Evolutionary conservation across 257 asterid genomes (phyloP), one percentile per base, ranked within the genome.

Genomic region (Handroanthus guayacan): DNA sequence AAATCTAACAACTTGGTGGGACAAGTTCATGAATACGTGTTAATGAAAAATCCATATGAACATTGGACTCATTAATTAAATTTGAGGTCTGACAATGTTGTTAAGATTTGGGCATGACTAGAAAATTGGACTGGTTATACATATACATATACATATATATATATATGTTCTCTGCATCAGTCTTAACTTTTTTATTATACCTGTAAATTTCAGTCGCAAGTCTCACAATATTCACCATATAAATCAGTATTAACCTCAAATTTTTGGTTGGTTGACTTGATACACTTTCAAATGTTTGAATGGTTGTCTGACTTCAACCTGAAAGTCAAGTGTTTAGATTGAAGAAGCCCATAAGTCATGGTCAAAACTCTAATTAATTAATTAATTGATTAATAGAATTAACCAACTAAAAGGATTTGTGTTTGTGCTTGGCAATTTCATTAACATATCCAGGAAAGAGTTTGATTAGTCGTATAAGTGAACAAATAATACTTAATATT

Each of bases 321-420:
- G 2, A 1, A 62, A 66, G 88, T 85, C 85, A 72, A 75, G 83
- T 82, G 82, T 85, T 85, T 75, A 83, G 81, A 79, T 87, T 80
- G 80, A 34, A 81, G 64, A 65, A 20, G 9, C 6, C 9, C 5
- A 16, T 55, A 88, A 81, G 86, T 78, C 0, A 25, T 7, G 38
- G 76, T 79, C 76, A 71, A 74, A 79, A 20, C 16, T 72, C 3
- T 38, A 43, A 50, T 20, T 34, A 25, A 14, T 25, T 25, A 25
- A 25, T 25, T 25, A 25, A 25, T 25, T 25, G 31, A 25, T 25
- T 25, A 25, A 25, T 25, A 25, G 31, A 25, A 25, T 25, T 25
- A 25, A 25, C 31, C 31, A 25, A 25, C 31, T 25, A 25, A 25
- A 25, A 60, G 39, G 11, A 13, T 37, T 50, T 62, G 70, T 62